These are phyloP conservation scores for Antrodiella citrinella DNA, from an alignment of 768 basidiomycete species.

Conservation along the genomic window DNA sequence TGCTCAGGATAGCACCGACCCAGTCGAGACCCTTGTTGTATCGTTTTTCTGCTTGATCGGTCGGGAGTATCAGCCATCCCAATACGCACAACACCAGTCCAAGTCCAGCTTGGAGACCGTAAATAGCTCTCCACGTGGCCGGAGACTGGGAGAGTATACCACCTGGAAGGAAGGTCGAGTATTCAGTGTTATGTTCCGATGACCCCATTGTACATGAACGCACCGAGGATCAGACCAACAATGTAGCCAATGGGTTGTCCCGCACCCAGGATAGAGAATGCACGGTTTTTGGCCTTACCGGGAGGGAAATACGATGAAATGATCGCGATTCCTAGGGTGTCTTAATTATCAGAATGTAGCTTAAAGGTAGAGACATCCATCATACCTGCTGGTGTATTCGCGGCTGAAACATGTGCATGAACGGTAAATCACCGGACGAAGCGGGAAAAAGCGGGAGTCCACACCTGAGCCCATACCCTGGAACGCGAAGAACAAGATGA, in stretches of 20 bases:
- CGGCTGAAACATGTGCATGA: constrained; percentile 17
- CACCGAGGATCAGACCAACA: constrained; percentile 26
- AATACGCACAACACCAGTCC: constrained; percentile 20
- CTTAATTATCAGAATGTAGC: too few relatives aligned
- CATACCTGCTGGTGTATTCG: constrained; percentile 25
- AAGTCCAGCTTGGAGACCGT: constrained; percentile 27
- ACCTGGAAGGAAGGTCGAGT: constrained; percentile 13
- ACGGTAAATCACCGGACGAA: neutral
- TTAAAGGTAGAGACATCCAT: too few relatives aligned
- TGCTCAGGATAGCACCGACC: constrained; percentile 27
- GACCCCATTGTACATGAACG: neutral
- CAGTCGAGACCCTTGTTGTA: constrained; percentile 29
- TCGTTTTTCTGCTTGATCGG: constrained; percentile 10
- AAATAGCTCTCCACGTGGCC: constrained; percentile 26
- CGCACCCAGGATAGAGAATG: constrained; percentile 27
- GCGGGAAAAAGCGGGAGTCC: neutral
- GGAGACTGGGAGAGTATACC: constrained; percentile 24
- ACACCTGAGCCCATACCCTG: constrained; percentile 23
- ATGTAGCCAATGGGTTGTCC: constrained; percentile 28
- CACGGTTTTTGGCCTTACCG: constrained; percentile 22
- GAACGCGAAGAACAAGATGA: constrained; percentile 26
- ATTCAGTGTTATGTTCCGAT: too few relatives aligned
- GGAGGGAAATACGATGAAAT: constrained; percentile 24
- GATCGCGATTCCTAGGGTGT: constrained; percentile 13
- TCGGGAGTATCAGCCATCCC: constrained; percentile 17